Conservation (phyloP, 2,329 filamentous ascomycete species). For the Orbilia quercus region DNA sequence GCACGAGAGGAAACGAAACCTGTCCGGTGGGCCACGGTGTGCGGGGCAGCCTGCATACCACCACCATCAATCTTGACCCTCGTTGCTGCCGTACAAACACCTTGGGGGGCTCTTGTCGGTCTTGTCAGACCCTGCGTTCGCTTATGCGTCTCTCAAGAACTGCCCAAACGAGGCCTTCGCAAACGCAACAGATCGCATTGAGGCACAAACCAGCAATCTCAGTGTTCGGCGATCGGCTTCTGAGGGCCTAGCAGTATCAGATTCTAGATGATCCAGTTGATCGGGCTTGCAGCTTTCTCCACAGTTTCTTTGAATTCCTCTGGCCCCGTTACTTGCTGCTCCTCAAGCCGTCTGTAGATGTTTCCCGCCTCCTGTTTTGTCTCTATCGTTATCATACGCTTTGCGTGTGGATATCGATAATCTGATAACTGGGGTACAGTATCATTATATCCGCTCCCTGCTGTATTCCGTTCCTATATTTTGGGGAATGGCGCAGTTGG, state of each 20-base stretch:
- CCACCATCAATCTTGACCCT: background rate
- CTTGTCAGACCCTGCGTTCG: conserved; percentile 43
- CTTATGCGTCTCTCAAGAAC: conserved; percentile 55
- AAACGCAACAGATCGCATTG: conserved; percentile 47
- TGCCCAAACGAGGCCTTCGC: conserved; percentile 38
- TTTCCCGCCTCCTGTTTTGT: background rate
- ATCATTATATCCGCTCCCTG: no score
- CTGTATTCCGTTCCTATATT: no score
- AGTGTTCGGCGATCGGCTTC: conserved; percentile 36
- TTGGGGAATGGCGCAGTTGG: background rate
- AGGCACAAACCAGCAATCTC: conserved; percentile 36
- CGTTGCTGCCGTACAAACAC: conserved; percentile 13
- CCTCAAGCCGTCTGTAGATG: conserved; percentile 13
- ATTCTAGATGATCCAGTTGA: conserved; percentile 40
- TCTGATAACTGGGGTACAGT: conserved; percentile 17
- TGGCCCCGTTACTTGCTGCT: conserved; percentile 13
- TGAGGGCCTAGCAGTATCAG: conserved; percentile 48
- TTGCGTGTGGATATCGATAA: conserved; percentile 8
- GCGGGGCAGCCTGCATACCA: conserved; percentile 36
- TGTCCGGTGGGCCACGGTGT: background rate
- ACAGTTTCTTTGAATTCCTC: conserved; percentile 5
- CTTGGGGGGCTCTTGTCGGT: conserved; percentile 24
- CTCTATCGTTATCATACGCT: conserved; percentile 24
- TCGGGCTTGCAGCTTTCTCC: conserved; percentile 31
- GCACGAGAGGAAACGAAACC: conserved; percentile 12